Evolutionary conservation across 805 yeast species (phyloP), one percentile per base, ranked within the genome.

Genomic region (Hanseniaspora nectarophila): DNA sequence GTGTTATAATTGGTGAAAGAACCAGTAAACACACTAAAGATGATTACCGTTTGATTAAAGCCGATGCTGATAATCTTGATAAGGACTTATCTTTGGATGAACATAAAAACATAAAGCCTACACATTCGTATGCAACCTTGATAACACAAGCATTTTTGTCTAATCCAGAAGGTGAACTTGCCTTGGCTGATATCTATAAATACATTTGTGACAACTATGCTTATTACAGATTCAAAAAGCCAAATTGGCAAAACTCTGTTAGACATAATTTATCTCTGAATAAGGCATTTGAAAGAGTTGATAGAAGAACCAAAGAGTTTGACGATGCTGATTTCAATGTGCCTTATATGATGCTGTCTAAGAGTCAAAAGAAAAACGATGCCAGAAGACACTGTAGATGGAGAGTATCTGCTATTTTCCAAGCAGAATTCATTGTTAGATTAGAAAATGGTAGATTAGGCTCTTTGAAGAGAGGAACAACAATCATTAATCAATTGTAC

Each of bases 311-410:
- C 7, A 49, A 38, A 29, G 53, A 49, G 33, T 33, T 49, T n/a
- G 53, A 49, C 18, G 53, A 49, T 15, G 39, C 29, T 15, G 40
- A 39, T 3, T 20, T 23, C 10, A 23, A 37, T 20, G 29, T 26
- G 7, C 29, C 32, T n/a, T 26, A 40, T n/a, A 23, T 20, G 23
- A 40, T 40, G 43, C 18, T 40, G 5, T 26, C 43, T 9, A 40
- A 42, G 21, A 18, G 15, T 16, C 18, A n/a, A 13, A 49, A 34
- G 16, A 89, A 95, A 29, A 83, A 87, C 65, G 97, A 92, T 69
- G 97, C 97, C 0, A 98, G 99, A 16, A 92, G 92, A 67, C 97
- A 98, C 57, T 90, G 92, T 95, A 92, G 92, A 68, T 92, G 99
- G 99, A 94, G 88, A 69, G 89, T 92, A 54, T 80, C 88, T 56